phyloP scores from a whole-genome alignment of 306 rosid species.

The Corylus heterophylla region DNA sequence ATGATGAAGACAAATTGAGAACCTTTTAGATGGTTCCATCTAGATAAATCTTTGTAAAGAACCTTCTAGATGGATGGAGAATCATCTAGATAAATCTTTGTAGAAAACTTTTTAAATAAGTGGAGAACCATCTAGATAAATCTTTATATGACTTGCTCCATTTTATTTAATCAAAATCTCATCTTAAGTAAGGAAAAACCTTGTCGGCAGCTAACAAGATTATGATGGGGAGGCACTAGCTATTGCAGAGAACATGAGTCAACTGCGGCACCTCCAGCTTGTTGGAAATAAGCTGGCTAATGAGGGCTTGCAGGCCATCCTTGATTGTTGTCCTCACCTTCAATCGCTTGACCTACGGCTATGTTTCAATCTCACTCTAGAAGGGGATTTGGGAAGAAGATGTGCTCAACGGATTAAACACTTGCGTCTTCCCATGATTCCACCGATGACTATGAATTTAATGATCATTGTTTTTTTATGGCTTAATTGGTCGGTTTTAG shows the following conservation, averaged over 20 bases:
- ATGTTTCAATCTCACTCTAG: constrained; percentile 47
- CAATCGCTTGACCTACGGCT: constrained; percentile 65
- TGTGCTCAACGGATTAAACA: constrained; percentile 47
- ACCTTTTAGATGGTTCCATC: no score
- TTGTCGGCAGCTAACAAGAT: no score
- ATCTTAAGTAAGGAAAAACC: no score
- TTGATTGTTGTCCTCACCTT: constrained; percentile 63
- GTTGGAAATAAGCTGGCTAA: constrained; percentile 56
- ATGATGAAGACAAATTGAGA: no score
- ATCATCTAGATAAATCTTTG: no score
- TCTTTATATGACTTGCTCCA: no score
- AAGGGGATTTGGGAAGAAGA: constrained; percentile 37
- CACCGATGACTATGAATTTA: constrained; percentile 36
- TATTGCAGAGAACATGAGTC: constrained; percentile 22
- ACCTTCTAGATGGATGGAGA: no score
- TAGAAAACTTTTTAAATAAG: no score
- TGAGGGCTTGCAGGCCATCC: constrained; percentile 54
- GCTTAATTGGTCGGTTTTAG: constrained; percentile 24
- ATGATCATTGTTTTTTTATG: constrained; percentile 13
- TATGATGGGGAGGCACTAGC: constrained; percentile 46
- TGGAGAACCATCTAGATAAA: no score
- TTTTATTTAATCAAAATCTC: no score
- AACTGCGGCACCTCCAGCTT: constrained; percentile 52
- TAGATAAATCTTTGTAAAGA: no score
- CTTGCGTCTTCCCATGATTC: constrained; percentile 31